Evolutionary conservation across 257 asterid genomes (phyloP), one percentile per base, ranked within the genome.

Genomic region (Nicotiana tomentosiformis): DNA sequence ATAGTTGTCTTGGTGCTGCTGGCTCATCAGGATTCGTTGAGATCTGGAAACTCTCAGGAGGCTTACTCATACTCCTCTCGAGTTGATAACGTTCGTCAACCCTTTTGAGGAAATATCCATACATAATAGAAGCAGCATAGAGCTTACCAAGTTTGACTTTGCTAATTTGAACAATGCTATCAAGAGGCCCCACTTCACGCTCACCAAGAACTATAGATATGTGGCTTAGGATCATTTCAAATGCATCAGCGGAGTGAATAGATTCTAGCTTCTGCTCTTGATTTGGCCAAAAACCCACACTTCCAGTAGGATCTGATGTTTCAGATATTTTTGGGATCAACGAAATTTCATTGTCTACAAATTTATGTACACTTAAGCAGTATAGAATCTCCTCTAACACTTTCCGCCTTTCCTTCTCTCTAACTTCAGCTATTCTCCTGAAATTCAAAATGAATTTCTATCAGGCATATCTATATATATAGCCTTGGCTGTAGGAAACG

Each of bases 81-180:
- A 95, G 97, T 83, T 95, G 98, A 86, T 91, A 95, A 87, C 98
- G 89, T 84, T 93, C 97, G 57, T 95, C 98, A n/a, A 95, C 98
- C 88, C 98, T 87, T 83, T 92, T 88, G 69, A 95, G 98, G 85
- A 95, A 95, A 86, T 95, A 95, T 9, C 98, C 98, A 32, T 95
- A 95, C 98, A 95, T 95, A 51, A 93, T 86, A 61, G 98, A 95
- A 81, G 99, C 97, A 55, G 99, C 99, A 77, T 95, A 95, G 66
- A 95, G 97, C 90, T 95, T 95, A 58, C 99, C 98, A 37, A 95
- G 98, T 88, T 95, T 95, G 67, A 95, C 86, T 89, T 95, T 93
- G 82, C 93, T 92, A 58, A 95, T 92, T 90, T 95, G 94, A 66
- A 91, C 84, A 62, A 90, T 81, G 33, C 92, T 88, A 58, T 95